Conservation (phyloP, 257 asterid genomes). For the Schizonepeta tenuifolia region DNA sequence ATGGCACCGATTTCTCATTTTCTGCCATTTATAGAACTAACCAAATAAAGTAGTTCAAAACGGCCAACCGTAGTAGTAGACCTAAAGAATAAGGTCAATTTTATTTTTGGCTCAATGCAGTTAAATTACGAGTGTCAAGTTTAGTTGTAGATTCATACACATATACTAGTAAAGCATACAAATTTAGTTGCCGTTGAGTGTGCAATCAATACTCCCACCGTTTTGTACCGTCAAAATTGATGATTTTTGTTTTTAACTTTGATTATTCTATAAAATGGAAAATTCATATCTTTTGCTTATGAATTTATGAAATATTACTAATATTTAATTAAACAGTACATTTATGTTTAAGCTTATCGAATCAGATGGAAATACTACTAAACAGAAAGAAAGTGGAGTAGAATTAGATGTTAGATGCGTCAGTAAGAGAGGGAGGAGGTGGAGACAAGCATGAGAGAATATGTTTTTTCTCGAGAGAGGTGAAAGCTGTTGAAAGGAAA, state of each 20-base stretch:
- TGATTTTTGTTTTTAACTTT: no score
- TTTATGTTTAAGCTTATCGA: no score
- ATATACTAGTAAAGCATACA: no score
- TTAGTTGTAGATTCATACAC: neutral
- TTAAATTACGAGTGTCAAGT: neutral
- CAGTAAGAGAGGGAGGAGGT: conserved; percentile 30
- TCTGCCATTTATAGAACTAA: conserved; percentile 21
- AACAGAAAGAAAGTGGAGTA: neutral
- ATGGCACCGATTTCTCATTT: conserved; percentile 21
- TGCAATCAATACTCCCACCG: no score
- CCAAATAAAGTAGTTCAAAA: conserved; percentile 3
- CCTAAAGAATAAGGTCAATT: neutral
- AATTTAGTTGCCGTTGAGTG: no score
- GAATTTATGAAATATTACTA: no score
- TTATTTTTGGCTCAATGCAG: neutral
- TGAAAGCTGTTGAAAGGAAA: conserved; percentile 55
- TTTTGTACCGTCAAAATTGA: no score
- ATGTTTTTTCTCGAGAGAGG: conserved; percentile 50
- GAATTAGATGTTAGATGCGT: conserved; percentile 18
- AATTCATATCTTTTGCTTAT: no score
- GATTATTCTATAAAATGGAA: no score
- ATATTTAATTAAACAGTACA: no score
- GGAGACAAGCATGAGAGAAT: conserved; percentile 48
- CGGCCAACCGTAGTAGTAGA: no score
- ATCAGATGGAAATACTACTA: neutral